A percentile compares a stretch with the other conserved stretches of the same genome.
Evolutionary conservation across 768 basidiomycete species (phyloP).

Genomic region (Tulasnella sp.): DNA sequence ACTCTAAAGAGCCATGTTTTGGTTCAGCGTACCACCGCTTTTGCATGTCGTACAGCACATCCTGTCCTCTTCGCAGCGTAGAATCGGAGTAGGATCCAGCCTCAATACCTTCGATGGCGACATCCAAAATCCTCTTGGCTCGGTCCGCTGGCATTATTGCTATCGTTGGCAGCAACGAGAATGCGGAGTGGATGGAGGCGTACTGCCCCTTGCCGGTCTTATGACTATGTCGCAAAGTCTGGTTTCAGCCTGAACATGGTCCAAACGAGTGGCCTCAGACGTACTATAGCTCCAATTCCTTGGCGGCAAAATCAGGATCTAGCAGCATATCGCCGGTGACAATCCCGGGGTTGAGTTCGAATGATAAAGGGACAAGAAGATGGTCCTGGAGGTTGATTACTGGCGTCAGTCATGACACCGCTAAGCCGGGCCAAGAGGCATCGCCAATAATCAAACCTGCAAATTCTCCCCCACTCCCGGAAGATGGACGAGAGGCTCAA

Average conservation of each 20-base stretch:
- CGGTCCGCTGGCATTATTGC: background rate
- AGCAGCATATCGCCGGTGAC: constrained; percentile 16
- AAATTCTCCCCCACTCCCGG: constrained; percentile 40
- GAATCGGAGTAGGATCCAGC: background rate
- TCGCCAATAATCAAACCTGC: constrained; percentile 28
- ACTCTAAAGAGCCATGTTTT: constrained; percentile 7
- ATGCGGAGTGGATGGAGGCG: constrained; percentile 20
- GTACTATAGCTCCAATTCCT: constrained; percentile 16
- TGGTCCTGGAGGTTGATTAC: constrained; percentile 14
- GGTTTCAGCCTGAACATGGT: background rate
- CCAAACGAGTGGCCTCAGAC: background rate
- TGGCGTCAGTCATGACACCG: background rate
- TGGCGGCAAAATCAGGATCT: constrained; percentile 14
- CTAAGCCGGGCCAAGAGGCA: background rate
- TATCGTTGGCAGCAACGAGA: constrained; percentile 16
- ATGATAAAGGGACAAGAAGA: constrained; percentile 12
- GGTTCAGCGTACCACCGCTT: constrained; percentile 18
- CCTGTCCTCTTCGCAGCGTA: background rate
- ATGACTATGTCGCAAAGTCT: background rate
- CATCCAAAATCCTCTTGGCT: background rate
- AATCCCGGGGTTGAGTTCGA: constrained; percentile 13
- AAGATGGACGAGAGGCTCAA: constrained; percentile 34
- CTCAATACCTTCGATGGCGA: background rate
- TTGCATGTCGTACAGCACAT: constrained; percentile 2
- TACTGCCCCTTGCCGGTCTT: constrained; percentile 13